A percentile compares a stretch with the other conserved stretches of the same genome.
These are phyloP conservation scores for Batrachochytrium dendrobatidis DNA, from an alignment of 371 early-diverging fungal species.

Conservation along the genomic window DNA sequence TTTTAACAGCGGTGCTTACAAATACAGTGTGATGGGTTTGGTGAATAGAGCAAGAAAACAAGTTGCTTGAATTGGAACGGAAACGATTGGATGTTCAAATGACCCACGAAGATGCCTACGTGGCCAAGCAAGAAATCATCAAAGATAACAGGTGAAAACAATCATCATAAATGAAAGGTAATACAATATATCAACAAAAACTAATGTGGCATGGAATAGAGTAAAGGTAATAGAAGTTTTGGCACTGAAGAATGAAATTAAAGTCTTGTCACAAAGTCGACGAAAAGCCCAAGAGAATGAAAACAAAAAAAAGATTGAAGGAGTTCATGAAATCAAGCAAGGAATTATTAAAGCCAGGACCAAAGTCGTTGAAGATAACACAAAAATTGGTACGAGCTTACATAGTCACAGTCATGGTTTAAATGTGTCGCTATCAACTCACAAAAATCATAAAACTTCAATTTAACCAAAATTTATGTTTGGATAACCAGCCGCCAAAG, in stretches of 20 bases:
- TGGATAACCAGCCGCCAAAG: conserved; percentile 24
- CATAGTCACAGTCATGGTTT: too few relatives aligned
- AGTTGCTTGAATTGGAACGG: conserved; percentile 24
- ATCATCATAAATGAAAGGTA: neutral
- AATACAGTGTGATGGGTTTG: neutral
- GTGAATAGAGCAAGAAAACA: conserved; percentile 27
- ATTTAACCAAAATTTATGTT: conserved; percentile 4
- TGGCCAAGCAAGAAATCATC: conserved; percentile 27
- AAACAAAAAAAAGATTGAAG: conserved; percentile 30
- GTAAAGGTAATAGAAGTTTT: conserved; percentile 15
- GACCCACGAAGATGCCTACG: conserved; percentile 37
- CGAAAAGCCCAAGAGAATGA: conserved; percentile 20
- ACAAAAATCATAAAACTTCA: too few relatives aligned
- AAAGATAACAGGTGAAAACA: conserved; percentile 26
- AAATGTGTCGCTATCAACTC: too few relatives aligned
- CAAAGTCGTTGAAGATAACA: conserved; percentile 27
- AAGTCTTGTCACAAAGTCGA: conserved; percentile 15
- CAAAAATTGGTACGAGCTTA: conserved; percentile 23
- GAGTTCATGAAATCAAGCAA: conserved; percentile 34
- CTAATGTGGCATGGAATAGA: neutral
- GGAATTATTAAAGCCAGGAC: conserved; percentile 29
- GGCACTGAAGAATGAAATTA: conserved; percentile 12
- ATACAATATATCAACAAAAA: neutral
- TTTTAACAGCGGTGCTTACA: too few relatives aligned
- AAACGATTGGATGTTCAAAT: conserved; percentile 38